Evolutionary conservation across 164 flowering plant genomes (phyloP).

Genomic region (Macadamia tetraphylla): DNA sequence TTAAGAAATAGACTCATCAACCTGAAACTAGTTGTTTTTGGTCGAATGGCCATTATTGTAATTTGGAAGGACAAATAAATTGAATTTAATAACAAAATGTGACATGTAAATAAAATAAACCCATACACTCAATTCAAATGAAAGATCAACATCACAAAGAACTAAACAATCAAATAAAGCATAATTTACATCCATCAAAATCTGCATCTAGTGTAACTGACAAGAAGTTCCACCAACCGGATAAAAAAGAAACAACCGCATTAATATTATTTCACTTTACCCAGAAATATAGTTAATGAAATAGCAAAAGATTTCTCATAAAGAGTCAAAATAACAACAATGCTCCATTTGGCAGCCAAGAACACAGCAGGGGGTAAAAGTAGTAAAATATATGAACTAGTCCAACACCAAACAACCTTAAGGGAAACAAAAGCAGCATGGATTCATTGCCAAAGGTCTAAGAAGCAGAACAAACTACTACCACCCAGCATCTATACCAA

Average conservation of each 20-base stretch:
- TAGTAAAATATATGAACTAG: too few relatives aligned
- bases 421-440: too few relatives aligned
- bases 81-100: conserved; percentile 1
- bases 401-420: too few relatives aligned
- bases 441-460: too few relatives aligned
- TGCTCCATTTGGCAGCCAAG: too few relatives aligned
- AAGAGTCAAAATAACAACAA: too few relatives aligned
- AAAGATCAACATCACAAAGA: background rate
- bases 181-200: background rate
- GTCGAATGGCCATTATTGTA: background rate
- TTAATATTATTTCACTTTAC: background rate
- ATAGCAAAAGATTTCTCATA: too few relatives aligned
- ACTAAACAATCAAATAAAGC: background rate
- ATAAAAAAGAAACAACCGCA: background rate
- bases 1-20: background rate
- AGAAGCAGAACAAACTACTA: too few relatives aligned
- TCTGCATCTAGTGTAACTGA: background rate
- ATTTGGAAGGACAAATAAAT: background rate
- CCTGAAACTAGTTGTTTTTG: background rate
- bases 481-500: too few relatives aligned
- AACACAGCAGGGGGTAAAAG: too few relatives aligned
- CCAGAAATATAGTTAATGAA: too few relatives aligned
- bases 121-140: background rate
- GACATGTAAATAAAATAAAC: background rate
- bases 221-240: background rate